A percentile compares a stretch with the other conserved stretches of the same genome.
These are phyloP conservation scores for Licmophora abbreviata DNA, from an alignment of 108 stramenopile genomes.

Conservation along the genomic window DNA sequence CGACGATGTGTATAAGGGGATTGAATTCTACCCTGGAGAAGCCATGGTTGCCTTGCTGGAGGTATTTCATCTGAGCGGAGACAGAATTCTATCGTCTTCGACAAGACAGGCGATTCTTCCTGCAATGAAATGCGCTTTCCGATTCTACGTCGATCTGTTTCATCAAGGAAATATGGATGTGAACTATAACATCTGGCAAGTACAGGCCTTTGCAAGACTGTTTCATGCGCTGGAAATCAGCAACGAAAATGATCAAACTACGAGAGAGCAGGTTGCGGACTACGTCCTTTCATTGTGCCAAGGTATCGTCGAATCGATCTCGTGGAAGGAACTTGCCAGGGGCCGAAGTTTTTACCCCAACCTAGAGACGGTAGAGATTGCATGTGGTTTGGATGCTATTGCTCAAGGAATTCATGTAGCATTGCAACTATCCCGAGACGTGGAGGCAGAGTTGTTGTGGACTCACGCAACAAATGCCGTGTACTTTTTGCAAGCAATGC, in stretches of 20 bases:
- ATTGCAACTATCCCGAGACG: neutral
- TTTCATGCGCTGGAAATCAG: slow-evolving; percentile 4
- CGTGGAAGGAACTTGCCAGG: slow-evolving; percentile 25
- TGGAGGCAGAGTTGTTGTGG: slow-evolving; percentile 5
- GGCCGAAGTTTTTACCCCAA: slow-evolving; percentile 34
- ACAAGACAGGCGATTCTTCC: slow-evolving; percentile 13
- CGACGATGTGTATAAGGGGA: slow-evolving; percentile 16
- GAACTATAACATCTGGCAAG: slow-evolving; percentile 51
- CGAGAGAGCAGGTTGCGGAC: slow-evolving; percentile 2
- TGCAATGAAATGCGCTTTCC: slow-evolving; percentile 19
- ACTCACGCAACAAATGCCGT: slow-evolving; percentile 18
- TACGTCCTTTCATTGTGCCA: slow-evolving; percentile 25
- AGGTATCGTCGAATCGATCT: slow-evolving; percentile 20
- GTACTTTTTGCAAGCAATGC: slow-evolving; percentile 21
- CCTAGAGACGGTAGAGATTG: slow-evolving; percentile 39
- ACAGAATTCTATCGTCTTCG: neutral
- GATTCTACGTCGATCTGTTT: slow-evolving; percentile 29
- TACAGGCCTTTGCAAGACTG: slow-evolving; percentile 20
- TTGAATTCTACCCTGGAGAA: slow-evolving; percentile 44
- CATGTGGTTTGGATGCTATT: slow-evolving; percentile 35
- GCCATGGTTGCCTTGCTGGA: slow-evolving; percentile 36
- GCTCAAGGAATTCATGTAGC: slow-evolving; percentile 21
- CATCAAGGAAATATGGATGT: slow-evolving; percentile 20
- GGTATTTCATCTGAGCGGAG: slow-evolving; percentile 12
- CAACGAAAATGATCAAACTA: neutral